phyloP scores from a whole-genome alignment of 441 rosid species.

The Heliophila coronopifolia region DNA sequence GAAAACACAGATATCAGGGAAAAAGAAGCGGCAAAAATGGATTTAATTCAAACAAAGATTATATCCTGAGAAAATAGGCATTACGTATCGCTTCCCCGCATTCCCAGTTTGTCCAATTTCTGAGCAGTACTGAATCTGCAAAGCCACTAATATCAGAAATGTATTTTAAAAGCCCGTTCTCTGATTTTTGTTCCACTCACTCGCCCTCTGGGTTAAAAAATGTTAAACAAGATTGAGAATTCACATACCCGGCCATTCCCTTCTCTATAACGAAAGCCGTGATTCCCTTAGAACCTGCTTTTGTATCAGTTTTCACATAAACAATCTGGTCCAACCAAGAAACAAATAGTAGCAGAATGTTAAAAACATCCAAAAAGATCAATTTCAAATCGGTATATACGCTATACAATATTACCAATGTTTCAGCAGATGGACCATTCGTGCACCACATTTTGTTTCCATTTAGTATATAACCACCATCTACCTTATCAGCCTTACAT shows the following conservation, averaged over 20 bases:
- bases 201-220: background rate
- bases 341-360: background rate
- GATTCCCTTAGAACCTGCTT: conserved; percentile 86
- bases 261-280: conserved; percentile 89
- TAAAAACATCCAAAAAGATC: background rate
- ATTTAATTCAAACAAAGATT: conserved; percentile 10
- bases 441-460: conserved; percentile 99
- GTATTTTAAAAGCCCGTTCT: background rate
- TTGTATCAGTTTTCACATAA: conserved; percentile 74
- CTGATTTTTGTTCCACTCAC: background rate
- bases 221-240: background rate
- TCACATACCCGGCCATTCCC: conserved; percentile 83
- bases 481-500: conserved; percentile 83
- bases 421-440: conserved; percentile 91
- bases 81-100: conserved; percentile 98
- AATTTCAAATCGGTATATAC: background rate
- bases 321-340: conserved; percentile 49
- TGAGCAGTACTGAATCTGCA: conserved; percentile 95
- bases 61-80: conserved; percentile 21
- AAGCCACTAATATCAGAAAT: conserved; percentile 19
- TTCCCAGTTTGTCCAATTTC: conserved; percentile 92
- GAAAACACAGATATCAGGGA: conserved; percentile 27
- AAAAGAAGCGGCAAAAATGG: conserved; percentile 1
- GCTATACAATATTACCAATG: conserved; percentile 50
- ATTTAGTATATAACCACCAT: conserved; percentile 74